phyloP scores from a whole-genome alignment of 805 yeast species.

The Spencermartinsiella europaea region DNA sequence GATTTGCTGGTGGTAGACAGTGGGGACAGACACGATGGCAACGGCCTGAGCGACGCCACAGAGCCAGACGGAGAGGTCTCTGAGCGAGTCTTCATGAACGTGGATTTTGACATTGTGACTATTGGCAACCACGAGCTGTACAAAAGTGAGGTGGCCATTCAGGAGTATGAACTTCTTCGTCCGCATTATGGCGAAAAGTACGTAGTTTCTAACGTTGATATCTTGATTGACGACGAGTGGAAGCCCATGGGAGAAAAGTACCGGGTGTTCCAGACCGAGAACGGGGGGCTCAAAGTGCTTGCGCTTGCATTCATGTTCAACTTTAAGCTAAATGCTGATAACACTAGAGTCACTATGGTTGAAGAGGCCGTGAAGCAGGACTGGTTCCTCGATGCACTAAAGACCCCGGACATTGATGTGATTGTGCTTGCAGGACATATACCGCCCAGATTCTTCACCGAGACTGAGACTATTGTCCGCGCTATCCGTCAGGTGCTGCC shows the following conservation, averaged over 20 bases:
- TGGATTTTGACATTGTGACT: conserved; percentile 72
- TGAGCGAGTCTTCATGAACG: conserved; percentile 52
- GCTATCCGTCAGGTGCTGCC: conserved; percentile 58
- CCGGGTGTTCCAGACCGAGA: conserved; percentile 59
- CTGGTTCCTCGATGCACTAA: conserved; percentile 58
- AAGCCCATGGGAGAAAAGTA: conserved; percentile 66
- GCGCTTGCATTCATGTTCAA: conserved; percentile 78
- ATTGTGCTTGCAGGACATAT: conserved; percentile 74
- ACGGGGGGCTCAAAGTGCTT: conserved; percentile 47
- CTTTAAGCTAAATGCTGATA: conserved; percentile 54
- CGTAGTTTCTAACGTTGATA: conserved; percentile 42
- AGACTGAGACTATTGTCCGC: conserved; percentile 43
- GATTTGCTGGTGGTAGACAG: conserved; percentile 78
- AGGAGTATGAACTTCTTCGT: conserved; percentile 60
- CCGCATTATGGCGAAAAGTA: conserved; percentile 55
- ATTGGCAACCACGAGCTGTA: conserved; percentile 92
- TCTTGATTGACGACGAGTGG: conserved; percentile 31
- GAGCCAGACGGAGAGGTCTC: conserved; percentile 63
- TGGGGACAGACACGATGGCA: conserved; percentile 94
- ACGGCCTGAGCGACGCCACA: conserved; percentile 81
- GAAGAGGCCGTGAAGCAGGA: conserved; percentile 45
- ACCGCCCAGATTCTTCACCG: conserved; percentile 61
- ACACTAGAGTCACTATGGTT: conserved; percentile 61
- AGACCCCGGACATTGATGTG: conserved; percentile 49
- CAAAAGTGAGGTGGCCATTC: conserved; percentile 52